Evolutionary conservation across 208 protist species (phyloP).

Genomic region (Leishmania tarentolae): DNA sequence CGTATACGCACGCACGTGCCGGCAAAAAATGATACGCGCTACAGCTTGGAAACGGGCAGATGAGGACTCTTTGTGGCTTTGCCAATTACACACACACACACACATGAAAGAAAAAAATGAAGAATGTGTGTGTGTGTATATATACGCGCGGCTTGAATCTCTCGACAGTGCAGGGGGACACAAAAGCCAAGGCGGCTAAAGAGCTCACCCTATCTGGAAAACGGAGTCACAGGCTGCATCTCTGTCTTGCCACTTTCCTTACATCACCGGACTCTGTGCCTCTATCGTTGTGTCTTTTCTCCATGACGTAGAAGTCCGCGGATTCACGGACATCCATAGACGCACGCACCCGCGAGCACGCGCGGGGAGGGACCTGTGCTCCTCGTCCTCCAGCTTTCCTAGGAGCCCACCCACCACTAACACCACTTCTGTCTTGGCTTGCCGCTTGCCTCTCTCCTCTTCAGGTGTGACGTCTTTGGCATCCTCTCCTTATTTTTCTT

Average conservation of each 20-base stretch:
- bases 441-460: background rate
- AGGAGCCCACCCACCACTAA: background rate
- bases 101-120: background rate
- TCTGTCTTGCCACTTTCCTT: background rate
- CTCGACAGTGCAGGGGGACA: background rate
- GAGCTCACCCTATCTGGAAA: background rate
- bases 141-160: background rate
- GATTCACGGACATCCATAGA: background rate
- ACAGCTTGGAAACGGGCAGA: background rate
- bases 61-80: background rate
- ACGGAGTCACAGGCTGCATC: background rate
- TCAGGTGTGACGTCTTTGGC: background rate
- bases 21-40: background rate
- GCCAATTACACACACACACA: background rate
- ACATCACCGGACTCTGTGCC: background rate
- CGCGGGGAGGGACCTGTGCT: background rate
- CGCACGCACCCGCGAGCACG: background rate
- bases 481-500: background rate
- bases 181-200: background rate
- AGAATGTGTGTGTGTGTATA: background rate
- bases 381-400: too few relatives aligned
- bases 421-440: background rate
- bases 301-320: background rate
- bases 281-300: background rate
- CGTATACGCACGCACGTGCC: background rate